Conservation (phyloP, 2,329 filamentous ascomycete genomes). For the Ceratocystis alfenasii region DNA sequence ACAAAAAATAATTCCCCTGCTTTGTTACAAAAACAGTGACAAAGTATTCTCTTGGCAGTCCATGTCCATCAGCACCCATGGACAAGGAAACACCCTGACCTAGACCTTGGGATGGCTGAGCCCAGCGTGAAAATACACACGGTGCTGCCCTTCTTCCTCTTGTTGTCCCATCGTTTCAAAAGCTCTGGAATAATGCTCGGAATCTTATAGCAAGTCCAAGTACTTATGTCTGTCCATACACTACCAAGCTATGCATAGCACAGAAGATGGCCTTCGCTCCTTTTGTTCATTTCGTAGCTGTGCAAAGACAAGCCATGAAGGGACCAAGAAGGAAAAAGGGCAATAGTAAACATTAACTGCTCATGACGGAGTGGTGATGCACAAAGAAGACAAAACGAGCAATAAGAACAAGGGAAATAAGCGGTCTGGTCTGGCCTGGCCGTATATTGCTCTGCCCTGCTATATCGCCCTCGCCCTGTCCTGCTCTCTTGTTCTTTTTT, state of each 20-base stretch:
- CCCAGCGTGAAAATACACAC: not conserved
- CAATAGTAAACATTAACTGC: not conserved
- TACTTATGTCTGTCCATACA: not conserved
- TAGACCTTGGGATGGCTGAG: not conserved
- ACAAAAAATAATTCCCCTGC: not conserved
- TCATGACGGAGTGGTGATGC: not conserved
- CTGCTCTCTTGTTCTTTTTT: not conserved
- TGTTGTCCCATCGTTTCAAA: not conserved
- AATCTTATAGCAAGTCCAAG: not conserved
- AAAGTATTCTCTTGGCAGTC: slow-evolving; percentile 1
- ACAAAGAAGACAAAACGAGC: not conserved
- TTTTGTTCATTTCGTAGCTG: not conserved
- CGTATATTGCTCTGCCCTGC: no score
- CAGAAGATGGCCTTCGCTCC: not conserved
- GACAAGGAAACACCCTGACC: not conserved
- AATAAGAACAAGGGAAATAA: not conserved
- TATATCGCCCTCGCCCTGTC: not conserved
- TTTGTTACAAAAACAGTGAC: not conserved
- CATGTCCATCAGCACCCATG: not conserved
- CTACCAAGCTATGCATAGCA: not conserved
- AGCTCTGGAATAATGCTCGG: not conserved
- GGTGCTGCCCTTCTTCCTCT: not conserved
- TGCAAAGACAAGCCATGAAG: not conserved
- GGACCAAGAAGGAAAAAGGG: not conserved
- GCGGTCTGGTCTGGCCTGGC: slow-evolving; percentile 2